A percentile compares a stretch with the other conserved stretches of the same genome.
Evolutionary conservation across 805 yeast genomes (phyloP).

Genomic region (Groenewaldozyma salmanticensis): DNA sequence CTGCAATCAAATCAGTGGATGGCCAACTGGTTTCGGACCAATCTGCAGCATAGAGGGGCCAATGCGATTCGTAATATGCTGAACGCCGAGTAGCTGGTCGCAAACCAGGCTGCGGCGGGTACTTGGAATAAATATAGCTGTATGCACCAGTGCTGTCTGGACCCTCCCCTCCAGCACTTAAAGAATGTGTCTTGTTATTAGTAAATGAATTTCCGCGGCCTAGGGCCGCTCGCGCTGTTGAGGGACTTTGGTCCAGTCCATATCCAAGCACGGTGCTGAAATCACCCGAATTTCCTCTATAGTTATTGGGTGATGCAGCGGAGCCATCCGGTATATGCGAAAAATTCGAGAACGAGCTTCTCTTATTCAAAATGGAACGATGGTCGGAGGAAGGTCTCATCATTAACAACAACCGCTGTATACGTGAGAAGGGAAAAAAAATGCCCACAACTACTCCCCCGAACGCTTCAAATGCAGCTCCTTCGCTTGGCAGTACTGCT

Average conservation of each 20-base stretch:
- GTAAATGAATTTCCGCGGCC: too few relatives aligned
- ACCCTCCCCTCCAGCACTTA: conserved; percentile 1
- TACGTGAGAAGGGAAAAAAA: background rate
- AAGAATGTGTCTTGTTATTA: background rate
- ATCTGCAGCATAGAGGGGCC: conserved; percentile 43
- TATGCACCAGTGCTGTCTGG: background rate
- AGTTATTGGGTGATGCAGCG: background rate
- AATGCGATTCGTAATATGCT: conserved; percentile 39
- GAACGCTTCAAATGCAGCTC: too few relatives aligned
- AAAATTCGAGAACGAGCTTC: conserved; percentile 22
- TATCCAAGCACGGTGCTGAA: too few relatives aligned
- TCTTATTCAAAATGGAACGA: conserved; percentile 14
- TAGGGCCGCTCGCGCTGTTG: too few relatives aligned
- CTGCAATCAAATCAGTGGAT: conserved; percentile 43
- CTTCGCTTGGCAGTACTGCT: too few relatives aligned
- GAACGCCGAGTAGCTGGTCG: conserved; percentile 17
- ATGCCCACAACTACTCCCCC: background rate
- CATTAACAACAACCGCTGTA: background rate
- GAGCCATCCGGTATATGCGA: conserved; percentile 5
- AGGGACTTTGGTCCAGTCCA: too few relatives aligned
- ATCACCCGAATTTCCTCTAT: background rate
- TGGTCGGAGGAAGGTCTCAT: conserved; percentile 11
- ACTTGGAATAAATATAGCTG: conserved; percentile 1
- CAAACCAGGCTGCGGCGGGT: background rate
- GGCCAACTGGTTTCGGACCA: conserved; percentile 36